Base-by-base conservation (phyloP, 352 stramenopile species). In the Phytopythium cucurbitacearum region DNA sequence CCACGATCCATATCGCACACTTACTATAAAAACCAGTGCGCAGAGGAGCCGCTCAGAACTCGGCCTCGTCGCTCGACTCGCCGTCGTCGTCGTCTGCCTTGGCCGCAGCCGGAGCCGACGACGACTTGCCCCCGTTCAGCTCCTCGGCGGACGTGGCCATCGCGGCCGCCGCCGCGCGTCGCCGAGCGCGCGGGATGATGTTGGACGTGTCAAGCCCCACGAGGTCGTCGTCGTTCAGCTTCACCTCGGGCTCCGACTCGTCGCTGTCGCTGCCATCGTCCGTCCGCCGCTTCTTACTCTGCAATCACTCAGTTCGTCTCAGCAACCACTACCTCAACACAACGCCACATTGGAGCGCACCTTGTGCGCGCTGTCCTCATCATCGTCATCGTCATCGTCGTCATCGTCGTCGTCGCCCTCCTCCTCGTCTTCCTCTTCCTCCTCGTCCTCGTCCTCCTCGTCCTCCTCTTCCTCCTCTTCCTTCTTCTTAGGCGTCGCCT, bases 151-250 rank as follows among this genome's bases (percentile, higher is more conserved):
- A 75, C 35, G 83, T 65, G 4, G 81, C 72, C 76, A 84, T 81
- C 34, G 84, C 80, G 12, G 81, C 84, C 21, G 83, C 78, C 1
- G 84, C 84, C 0, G 81, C 84, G 40, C 84, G 81, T 54, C 84
- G 84, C 39, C 71, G 69, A 8, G 84, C 69, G 38, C 84, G 81
- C 15, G 84, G 84, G 58, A 94, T 94, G 58, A 94, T 94, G 64
- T 92, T 92, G 51, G 77, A 76, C 62, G 84, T 87, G 64, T 94
- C 84, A 40, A 94, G 69, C 11, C 78, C 84, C 34, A 92, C 70
- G 8, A 92, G 84, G 55, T 94, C 84, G 72, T 94, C 84, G 41
- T 91, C 76, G 56, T 88, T 94, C 53, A 94, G 71, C 66, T 89
- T 94, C 45, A 94, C 67, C 46, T 91, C 74, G 1, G 70, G 59